Conservation (phyloP, 1,139 yeast genomes). For the Sugiyamaella pinicola region DNA sequence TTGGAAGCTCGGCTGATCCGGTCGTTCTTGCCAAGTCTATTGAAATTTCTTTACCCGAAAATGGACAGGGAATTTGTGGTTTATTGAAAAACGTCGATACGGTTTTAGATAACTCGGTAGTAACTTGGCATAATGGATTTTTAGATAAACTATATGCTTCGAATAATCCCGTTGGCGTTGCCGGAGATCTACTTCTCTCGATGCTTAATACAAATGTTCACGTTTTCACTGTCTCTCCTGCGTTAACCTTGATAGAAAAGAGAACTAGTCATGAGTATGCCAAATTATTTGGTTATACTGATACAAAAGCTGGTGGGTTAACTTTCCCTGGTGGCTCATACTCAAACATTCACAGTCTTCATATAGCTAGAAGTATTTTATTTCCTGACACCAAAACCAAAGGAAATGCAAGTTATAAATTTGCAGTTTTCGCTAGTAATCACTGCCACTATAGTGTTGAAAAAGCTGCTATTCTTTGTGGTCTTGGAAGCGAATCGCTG, state of each 20-base stretch:
- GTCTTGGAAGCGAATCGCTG: constrained; percentile 66
- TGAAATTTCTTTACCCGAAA: constrained; percentile 38
- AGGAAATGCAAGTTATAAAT: constrained; percentile 59
- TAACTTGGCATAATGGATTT: constrained; percentile 87
- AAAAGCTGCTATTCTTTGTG: constrained; percentile 77
- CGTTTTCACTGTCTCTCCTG: constrained; percentile 85
- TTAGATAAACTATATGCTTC: constrained; percentile 83
- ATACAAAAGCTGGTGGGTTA: constrained; percentile 69
- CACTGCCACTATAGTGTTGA: constrained; percentile 84
- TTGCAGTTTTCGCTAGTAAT: constrained; percentile 69
- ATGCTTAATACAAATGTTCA: constrained; percentile 81
- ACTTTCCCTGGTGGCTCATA: constrained; percentile 89
- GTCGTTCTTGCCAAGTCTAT: constrained; percentile 39
- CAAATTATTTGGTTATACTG: constrained; percentile 58
- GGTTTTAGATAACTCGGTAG: constrained; percentile 68
- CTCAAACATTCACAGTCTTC: constrained; percentile 79
- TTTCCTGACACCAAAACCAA: constrained; percentile 68
- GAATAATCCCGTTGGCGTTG: constrained; percentile 80
- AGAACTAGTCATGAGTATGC: constrained; percentile 72
- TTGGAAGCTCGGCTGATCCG: constrained; percentile 47
- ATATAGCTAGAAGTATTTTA: constrained; percentile 68
- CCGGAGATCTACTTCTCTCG: constrained; percentile 70
- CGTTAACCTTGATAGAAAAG: constrained; percentile 73
- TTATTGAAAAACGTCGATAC: constrained; percentile 56
- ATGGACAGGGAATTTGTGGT: constrained; percentile 46